phyloP scores from a whole-genome alignment of 345 rosid species.

The Eucalyptus shirleyi region DNA sequence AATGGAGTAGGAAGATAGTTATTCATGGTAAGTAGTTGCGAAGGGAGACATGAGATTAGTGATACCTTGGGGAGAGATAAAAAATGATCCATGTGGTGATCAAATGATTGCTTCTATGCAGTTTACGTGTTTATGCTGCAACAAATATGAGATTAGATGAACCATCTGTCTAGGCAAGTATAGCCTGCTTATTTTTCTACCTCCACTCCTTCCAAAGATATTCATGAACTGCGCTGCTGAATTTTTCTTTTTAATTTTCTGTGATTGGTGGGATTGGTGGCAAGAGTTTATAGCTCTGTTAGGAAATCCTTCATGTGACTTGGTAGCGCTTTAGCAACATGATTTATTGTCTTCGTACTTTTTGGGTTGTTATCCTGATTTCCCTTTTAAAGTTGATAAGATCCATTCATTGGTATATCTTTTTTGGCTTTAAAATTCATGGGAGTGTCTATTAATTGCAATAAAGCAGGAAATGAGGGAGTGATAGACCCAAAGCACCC shows the following conservation, averaged over 20 bases:
- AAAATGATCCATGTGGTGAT: not conserved
- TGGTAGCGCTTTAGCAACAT: not conserved
- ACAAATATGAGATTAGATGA: not conserved
- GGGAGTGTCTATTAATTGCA: not conserved
- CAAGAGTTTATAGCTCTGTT: not conserved
- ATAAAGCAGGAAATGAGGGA: constrained; percentile 43
- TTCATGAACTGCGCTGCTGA: not conserved
- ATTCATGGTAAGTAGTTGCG: not conserved
- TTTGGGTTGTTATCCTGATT: not conserved
- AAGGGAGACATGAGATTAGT: not conserved
- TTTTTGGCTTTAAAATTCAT: not conserved
- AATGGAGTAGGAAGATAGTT: not conserved
- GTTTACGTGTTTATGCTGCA: not conserved
- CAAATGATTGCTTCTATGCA: not conserved
- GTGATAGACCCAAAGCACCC: constrained; percentile 22
- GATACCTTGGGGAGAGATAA: not conserved
- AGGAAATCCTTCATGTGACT: not conserved
- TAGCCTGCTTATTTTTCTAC: not conserved
- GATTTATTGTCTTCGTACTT: not conserved
- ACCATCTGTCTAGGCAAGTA: not conserved
- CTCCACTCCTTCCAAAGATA: not conserved
- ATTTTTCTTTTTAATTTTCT: not conserved
- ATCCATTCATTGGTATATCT: not conserved
- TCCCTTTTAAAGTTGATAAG: not conserved
- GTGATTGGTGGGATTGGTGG: not conserved